Evolutionary conservation across 805 yeast genomes (phyloP).

Genomic region (Ogataea haglerorum): DNA sequence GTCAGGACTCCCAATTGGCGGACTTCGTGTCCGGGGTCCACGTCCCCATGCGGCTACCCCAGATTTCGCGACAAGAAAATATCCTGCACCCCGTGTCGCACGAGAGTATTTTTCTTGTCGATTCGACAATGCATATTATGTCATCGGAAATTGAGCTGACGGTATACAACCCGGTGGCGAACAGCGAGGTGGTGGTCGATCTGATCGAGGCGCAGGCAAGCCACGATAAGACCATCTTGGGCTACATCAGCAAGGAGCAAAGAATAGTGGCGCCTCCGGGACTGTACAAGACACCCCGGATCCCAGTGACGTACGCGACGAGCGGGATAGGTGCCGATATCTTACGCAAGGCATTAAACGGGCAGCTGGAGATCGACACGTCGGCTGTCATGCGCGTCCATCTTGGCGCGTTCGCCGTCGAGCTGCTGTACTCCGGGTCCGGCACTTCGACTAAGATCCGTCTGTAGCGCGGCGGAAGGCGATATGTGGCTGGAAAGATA

Average conservation of each 20-base stretch:
- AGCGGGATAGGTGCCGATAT: conserved; percentile 47
- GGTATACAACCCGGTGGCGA: conserved; percentile 51
- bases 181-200: conserved; percentile 41
- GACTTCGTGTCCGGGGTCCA: conserved; percentile 23
- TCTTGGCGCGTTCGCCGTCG: conserved; percentile 39
- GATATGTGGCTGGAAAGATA: conserved; percentile 1
- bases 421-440: conserved; percentile 44
- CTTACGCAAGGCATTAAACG: conserved; percentile 47
- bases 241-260: conserved; percentile 41
- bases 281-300: conserved; percentile 43
- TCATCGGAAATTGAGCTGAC: conserved; percentile 52
- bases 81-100: neutral
- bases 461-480: conserved; percentile 9
- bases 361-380: conserved; percentile 46
- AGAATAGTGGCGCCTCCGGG: conserved; percentile 51
- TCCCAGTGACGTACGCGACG: conserved; percentile 45
- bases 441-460: conserved; percentile 42
- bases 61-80: conserved; percentile 10
- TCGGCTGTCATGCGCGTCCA: conserved; percentile 40
- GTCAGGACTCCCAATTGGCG: conserved; percentile 26
- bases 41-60: conserved; percentile 31
- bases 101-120: conserved; percentile 37
- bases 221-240: conserved; percentile 44
- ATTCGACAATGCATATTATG: conserved; percentile 52
- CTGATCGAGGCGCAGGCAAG: conserved; percentile 47